Percentiles rank a stretch among this genome's conserved stretches.
These are phyloP conservation scores for Symbiodinium pilosum DNA, from an alignment of 73 alveolate species.

Conservation along the genomic window DNA sequence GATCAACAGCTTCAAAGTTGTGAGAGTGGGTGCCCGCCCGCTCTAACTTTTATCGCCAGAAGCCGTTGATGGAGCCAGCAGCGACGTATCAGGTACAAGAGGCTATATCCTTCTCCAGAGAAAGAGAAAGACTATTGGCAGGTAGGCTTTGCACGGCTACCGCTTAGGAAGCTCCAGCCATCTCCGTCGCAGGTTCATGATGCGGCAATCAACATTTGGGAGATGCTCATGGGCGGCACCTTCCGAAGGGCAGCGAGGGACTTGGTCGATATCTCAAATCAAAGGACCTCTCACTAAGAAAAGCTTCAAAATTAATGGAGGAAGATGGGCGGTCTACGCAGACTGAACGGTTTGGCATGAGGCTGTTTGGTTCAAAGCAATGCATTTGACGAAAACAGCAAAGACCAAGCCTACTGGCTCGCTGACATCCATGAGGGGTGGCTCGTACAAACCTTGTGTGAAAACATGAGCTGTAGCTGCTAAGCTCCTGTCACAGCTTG, in stretches of 20 bases:
- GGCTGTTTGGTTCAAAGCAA: too few species aligned
- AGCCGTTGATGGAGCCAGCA: background rate
- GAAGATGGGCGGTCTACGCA: too few species aligned
- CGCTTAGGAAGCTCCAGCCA: background rate
- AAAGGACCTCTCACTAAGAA: too few species aligned
- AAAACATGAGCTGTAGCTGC: too few species aligned
- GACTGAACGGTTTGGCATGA: too few species aligned
- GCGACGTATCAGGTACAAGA: conserved; percentile 31
- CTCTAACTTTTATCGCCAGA: background rate
- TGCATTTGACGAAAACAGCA: too few species aligned
- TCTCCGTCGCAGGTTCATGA: conserved; percentile 7
- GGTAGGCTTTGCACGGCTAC: background rate
- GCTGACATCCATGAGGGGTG: too few species aligned
- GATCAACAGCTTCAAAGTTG: conserved; percentile 27
- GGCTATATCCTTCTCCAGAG: conserved; percentile 66
- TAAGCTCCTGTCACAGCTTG: too few species aligned
- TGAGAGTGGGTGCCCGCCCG: conserved; percentile 76
- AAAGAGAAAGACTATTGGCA: conserved; percentile 88
- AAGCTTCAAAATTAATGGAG: too few species aligned
- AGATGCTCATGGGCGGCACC: conserved; percentile 94
- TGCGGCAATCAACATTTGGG: conserved; percentile 84
- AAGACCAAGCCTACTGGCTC: too few species aligned
- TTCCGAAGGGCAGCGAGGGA: conserved; percentile 54
- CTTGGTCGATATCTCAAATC: too few species aligned
- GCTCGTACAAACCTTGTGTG: too few species aligned